Percentiles rank a stretch among this genome's conserved stretches.
Evolutionary conservation across 2,329 filamentous ascomycete species (phyloP).

Genomic region (Elsinoe batatas): DNA sequence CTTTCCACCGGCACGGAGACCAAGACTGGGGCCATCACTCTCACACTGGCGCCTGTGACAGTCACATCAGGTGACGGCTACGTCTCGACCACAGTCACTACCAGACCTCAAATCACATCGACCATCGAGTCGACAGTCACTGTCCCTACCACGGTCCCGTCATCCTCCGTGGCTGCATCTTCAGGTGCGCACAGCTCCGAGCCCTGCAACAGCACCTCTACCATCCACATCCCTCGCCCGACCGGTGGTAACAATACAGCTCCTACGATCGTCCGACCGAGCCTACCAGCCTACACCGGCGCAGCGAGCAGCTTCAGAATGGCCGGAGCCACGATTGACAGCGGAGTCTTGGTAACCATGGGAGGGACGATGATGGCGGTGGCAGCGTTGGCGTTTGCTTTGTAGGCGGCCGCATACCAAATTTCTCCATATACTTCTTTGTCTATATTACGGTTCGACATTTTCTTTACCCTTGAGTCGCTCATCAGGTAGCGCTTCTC

Average conservation of each 20-base stretch:
- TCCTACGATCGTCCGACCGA: background rate
- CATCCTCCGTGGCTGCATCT: background rate
- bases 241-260: background rate
- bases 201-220: conserved; percentile 1
- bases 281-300: background rate
- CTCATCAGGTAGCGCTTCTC: conserved; percentile 3
- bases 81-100: background rate
- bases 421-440: background rate
- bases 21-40: background rate
- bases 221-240: background rate
- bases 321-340: background rate
- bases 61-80: background rate
- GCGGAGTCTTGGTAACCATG: background rate
- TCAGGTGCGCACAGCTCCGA: background rate
- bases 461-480: background rate
- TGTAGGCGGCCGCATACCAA: background rate
- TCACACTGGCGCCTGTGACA: background rate
- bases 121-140: conserved; percentile 2
- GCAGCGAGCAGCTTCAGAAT: background rate
- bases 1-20: background rate
- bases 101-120: background rate
- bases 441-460: background rate
- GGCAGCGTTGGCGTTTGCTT: background rate
- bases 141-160: background rate
- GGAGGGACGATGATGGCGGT: background rate